Evolutionary conservation across 225 moss, liverwort and hornwort genomes (phyloP).

Genomic region (Marchantia polymorpha): DNA sequence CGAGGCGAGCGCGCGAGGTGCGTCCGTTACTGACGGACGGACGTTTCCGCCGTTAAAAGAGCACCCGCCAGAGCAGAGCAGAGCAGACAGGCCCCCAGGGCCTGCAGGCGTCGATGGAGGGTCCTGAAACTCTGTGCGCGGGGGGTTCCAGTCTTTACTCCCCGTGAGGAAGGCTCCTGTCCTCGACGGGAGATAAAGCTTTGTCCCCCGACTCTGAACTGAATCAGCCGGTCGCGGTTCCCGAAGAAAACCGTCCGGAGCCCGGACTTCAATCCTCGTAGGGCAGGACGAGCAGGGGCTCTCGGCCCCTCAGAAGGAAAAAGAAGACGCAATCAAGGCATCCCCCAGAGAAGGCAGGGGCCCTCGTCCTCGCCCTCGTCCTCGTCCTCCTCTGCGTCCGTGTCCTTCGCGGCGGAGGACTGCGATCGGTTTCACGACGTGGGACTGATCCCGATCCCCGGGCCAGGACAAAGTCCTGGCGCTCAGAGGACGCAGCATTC

Average conservation of each 20-base stretch:
- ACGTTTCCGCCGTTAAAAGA: conserved; percentile 2
- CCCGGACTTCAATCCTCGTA: too few relatives aligned
- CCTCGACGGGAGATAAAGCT: too few relatives aligned
- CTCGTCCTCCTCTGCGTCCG: neutral
- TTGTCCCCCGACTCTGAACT: too few relatives aligned
- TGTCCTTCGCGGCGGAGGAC: neutral
- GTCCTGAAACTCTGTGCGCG: neutral
- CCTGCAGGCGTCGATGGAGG: neutral
- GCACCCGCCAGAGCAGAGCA: neutral
- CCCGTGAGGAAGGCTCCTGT: too few relatives aligned
- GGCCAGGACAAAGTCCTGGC: neutral
- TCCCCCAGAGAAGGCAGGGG: neutral
- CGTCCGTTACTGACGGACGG: conserved; percentile 2
- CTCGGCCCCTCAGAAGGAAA: too few relatives aligned
- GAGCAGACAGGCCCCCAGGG: neutral
- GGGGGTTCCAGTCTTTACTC: neutral
- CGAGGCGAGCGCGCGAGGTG: neutral
- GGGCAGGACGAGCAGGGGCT: too few relatives aligned
- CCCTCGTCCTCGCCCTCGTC: too few relatives aligned
- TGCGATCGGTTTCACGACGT: neutral
- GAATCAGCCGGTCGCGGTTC: too few relatives aligned
- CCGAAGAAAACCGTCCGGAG: too few relatives aligned
- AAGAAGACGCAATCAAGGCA: neutral
- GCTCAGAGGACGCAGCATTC: neutral
- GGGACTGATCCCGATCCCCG: neutral